A percentile compares a stretch with the other conserved stretches of the same genome.
Evolutionary conservation across 73 alveolate species (phyloP).

Genomic region (Paramecium bursaria): DNA sequence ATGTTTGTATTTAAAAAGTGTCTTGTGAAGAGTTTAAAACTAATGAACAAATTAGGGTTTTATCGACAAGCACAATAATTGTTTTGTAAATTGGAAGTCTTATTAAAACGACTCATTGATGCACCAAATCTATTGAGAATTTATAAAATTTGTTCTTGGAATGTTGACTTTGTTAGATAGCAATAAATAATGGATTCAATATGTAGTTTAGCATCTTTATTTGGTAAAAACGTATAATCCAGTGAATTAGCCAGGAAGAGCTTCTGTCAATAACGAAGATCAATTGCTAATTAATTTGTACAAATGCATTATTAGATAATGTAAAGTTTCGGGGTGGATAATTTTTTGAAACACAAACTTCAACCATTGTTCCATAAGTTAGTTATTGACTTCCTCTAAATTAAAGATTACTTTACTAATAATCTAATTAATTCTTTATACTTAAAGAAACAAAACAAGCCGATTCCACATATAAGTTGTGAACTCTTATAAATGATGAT

Average conservation of each 20-base stretch:
- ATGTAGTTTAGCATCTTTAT: too few species aligned
- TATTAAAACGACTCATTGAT: too few species aligned
- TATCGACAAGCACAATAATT: too few species aligned
- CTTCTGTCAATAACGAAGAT: conserved; percentile 5
- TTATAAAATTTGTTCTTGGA: too few species aligned
- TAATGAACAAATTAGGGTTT: too few species aligned
- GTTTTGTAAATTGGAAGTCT: too few species aligned
- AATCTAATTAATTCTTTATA: conserved; percentile 4
- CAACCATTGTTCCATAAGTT: not conserved
- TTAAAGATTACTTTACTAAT: not conserved
- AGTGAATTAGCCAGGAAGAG: conserved; percentile 37
- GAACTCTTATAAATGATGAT: not conserved
- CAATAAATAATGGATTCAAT: too few species aligned
- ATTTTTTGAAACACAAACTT: conserved; percentile 11
- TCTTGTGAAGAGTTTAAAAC: too few species aligned
- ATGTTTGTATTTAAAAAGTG: too few species aligned
- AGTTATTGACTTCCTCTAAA: not conserved
- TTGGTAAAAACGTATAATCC: too few species aligned
- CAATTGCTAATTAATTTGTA: not conserved
- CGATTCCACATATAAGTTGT: not conserved
- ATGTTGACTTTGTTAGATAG: too few species aligned
- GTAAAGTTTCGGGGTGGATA: not conserved
- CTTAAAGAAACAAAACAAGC: not conserved
- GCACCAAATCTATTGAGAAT: too few species aligned
- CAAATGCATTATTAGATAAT: conserved; percentile 6